Conservation (phyloP, 139 green algal species). For the Edaphochlamys debaryana region DNA sequence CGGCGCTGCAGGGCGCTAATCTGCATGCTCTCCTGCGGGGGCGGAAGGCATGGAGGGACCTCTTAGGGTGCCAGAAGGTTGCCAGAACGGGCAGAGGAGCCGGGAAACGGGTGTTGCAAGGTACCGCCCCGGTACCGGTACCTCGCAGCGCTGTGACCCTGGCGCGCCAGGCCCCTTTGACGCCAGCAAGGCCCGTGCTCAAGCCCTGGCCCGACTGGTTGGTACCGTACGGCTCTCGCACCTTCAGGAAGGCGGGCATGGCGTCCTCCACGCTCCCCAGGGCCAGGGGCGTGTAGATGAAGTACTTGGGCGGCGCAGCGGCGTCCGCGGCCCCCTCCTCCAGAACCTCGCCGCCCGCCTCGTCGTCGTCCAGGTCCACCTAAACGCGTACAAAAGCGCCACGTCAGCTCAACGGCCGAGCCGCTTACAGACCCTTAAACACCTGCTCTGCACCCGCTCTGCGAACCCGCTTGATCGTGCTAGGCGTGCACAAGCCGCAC, state of each 20-base stretch:
- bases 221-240: not conserved
- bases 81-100: not conserved
- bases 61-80: not conserved
- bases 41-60: not conserved
- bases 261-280: not conserved
- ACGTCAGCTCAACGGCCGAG: no score
- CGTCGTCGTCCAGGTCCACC: not conserved
- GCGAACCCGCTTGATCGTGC: no score
- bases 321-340: not conserved
- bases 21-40: not conserved
- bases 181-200: not conserved
- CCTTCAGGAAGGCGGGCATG: slow-evolving; percentile 4
- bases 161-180: no score
- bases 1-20: not conserved
- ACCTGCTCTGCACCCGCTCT: not conserved
- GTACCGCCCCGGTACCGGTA: no score
- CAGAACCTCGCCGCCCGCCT: not conserved
- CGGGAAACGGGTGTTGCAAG: no score
- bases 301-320: not conserved
- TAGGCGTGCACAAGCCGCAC: no score
- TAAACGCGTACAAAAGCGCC: not conserved
- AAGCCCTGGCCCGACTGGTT: not conserved
- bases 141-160: no score
- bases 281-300: slow-evolving; percentile 4
- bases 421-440: not conserved